Conservation (phyloP, 2,329 filamentous ascomycete species). For the Incumbomyces delicatus region DNA sequence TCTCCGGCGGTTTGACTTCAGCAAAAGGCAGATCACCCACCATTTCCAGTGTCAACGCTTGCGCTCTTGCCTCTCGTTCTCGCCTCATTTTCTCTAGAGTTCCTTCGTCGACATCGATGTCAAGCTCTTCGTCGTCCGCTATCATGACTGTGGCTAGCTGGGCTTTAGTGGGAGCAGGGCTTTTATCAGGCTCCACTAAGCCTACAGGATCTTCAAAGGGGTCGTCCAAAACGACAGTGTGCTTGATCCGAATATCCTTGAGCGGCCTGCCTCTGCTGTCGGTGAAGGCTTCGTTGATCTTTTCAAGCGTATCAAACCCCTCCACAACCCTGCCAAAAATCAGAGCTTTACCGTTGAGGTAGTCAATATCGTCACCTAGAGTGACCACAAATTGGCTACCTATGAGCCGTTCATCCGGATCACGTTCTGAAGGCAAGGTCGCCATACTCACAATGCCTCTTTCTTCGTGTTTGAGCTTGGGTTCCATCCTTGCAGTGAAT, state of each 20-base stretch:
- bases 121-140: slow-evolving; percentile 73
- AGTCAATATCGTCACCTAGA: slow-evolving; percentile 78
- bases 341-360: slow-evolving; percentile 83
- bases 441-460: slow-evolving; percentile 95
- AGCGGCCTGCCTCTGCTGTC: slow-evolving; percentile 79
- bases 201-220: slow-evolving; percentile 75
- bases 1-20: slow-evolving; percentile 94
- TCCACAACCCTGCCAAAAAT: slow-evolving; percentile 94
- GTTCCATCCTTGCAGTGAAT: slow-evolving; percentile 75
- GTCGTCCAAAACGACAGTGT: slow-evolving; percentile 85
- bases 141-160: slow-evolving; percentile 89
- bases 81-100: slow-evolving; percentile 67
- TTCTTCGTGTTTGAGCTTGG: slow-evolving; percentile 79
- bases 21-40: slow-evolving; percentile 95
- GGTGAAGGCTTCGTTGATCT: slow-evolving; percentile 81
- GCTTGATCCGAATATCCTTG: slow-evolving; percentile 88
- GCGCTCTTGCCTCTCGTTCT: slow-evolving; percentile 83
- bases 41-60: slow-evolving; percentile 92
- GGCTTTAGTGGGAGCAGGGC: slow-evolving; percentile 69
- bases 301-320: slow-evolving; percentile 86
- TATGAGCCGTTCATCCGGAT: slow-evolving; percentile 73
- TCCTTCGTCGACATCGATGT: slow-evolving; percentile 71
- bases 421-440: slow-evolving; percentile 64
- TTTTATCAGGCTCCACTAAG: slow-evolving; percentile 65
- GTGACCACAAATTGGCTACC: slow-evolving; percentile 93